A percentile compares a stretch with the other conserved stretches of the same genome.
Evolutionary conservation across 352 stramenopile genomes (phyloP).

Genomic region (Phytophthora niederhauseri): DNA sequence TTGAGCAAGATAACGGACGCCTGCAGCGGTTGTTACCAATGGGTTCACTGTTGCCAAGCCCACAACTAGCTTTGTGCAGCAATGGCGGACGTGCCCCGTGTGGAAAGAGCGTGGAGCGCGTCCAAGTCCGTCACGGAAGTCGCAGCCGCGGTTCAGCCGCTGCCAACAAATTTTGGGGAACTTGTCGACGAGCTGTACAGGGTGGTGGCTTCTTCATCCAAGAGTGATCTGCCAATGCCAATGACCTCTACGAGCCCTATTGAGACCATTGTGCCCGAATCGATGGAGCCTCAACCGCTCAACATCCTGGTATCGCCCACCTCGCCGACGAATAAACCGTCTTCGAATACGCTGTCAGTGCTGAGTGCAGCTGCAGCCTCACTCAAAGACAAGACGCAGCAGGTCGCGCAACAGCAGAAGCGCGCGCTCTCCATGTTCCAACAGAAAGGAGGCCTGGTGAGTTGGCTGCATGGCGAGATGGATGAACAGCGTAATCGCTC

Average conservation of each 20-base stretch:
- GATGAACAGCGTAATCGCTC: background rate
- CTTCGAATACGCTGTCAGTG: conserved; percentile 14
- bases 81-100: conserved; percentile 19
- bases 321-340: conserved; percentile 11
- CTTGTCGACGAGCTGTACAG: conserved; percentile 4
- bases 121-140: conserved; percentile 17
- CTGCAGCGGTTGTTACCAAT: background rate
- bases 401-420: conserved; percentile 48
- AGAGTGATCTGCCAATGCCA: background rate
- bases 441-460: conserved; percentile 65
- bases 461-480: conserved; percentile 70
- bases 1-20: conserved; percentile 2
- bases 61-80: background rate
- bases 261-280: background rate
- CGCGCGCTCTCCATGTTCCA: conserved; percentile 56
- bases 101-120: conserved; percentile 19
- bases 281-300: background rate
- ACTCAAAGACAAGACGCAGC: conserved; percentile 54
- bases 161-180: conserved; percentile 19
- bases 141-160: conserved; percentile 12
- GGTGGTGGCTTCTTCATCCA: background rate
- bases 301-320: background rate
- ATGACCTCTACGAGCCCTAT: background rate
- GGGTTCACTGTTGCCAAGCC: background rate
- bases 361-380: conserved; percentile 30